phyloP scores from a whole-genome alignment of 2,329 filamentous ascomycete genomes.

The Colletotrichum karsti region DNA sequence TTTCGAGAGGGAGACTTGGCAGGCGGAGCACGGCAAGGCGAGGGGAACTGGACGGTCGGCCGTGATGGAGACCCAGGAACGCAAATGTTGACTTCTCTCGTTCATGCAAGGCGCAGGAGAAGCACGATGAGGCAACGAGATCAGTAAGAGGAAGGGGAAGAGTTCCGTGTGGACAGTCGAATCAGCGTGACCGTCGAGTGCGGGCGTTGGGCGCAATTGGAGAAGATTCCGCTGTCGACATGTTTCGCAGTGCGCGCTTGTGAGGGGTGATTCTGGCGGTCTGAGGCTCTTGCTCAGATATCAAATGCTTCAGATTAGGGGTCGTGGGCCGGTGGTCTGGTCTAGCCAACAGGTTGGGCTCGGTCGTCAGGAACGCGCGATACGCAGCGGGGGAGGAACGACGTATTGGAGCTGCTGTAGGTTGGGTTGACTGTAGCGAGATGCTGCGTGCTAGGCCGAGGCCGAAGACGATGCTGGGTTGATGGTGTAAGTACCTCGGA shows the following conservation, averaged over 20 bases:
- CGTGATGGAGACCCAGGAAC: background rate
- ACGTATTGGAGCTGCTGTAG: slow-evolving; percentile 3
- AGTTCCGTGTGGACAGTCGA: slow-evolving; percentile 9
- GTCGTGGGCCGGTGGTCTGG: slow-evolving; percentile 12
- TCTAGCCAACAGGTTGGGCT: slow-evolving; percentile 21
- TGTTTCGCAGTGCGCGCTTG: background rate
- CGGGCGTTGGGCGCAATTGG: slow-evolving; percentile 8
- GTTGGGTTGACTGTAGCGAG: background rate
- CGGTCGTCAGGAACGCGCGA: slow-evolving; percentile 22
- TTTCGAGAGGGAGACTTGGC: background rate
- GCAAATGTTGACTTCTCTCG: slow-evolving; percentile 11
- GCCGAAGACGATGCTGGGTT: background rate
- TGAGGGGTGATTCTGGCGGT: slow-evolving; percentile 7
- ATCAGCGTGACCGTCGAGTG: slow-evolving; percentile 1
- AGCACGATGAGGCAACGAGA: slow-evolving; percentile 24
- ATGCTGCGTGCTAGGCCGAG: background rate
- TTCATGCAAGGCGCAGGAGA: slow-evolving; percentile 26
- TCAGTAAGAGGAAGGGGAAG: slow-evolving; percentile 17
- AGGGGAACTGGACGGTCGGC: background rate
- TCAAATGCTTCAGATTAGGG: slow-evolving; percentile 10
- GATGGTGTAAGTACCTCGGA: background rate
- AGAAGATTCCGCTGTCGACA: background rate
- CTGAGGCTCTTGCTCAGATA: slow-evolving; percentile 9
- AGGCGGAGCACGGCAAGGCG: slow-evolving; percentile 5
- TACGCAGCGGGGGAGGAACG: slow-evolving; percentile 1